These are phyloP conservation scores for Ophiosphaerella korrae DNA, from an alignment of 2,329 filamentous ascomycete genomes.

Conservation along the genomic window DNA sequence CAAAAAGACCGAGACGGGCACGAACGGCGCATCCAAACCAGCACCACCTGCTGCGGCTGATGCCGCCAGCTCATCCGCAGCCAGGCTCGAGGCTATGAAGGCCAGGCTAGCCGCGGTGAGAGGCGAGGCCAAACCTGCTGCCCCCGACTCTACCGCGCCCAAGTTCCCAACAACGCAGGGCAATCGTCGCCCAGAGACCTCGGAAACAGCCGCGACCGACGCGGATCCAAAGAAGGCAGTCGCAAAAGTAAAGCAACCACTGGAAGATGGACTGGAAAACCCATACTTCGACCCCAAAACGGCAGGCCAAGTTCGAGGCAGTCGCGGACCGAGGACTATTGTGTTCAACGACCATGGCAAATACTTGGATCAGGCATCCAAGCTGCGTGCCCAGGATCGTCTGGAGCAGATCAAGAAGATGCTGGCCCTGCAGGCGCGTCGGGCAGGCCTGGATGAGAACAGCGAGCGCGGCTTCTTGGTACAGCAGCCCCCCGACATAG, in stretches of 20 bases:
- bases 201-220: slow-evolving; percentile 17
- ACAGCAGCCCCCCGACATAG: slow-evolving; percentile 81
- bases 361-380: slow-evolving; percentile 93
- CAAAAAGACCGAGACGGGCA: slow-evolving; percentile 24
- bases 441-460: slow-evolving; percentile 93
- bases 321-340: slow-evolving; percentile 74
- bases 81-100: slow-evolving; percentile 24
- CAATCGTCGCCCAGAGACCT: slow-evolving; percentile 56
- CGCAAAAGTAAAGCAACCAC: slow-evolving; percentile 44
- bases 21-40: slow-evolving; percentile 21
- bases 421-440: slow-evolving; percentile 84
- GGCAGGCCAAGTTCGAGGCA: slow-evolving; percentile 60
- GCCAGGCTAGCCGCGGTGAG: slow-evolving; percentile 38
- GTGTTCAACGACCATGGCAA: slow-evolving; percentile 96
- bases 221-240: slow-evolving; percentile 41
- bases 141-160: slow-evolving; percentile 51
- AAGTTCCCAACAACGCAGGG: slow-evolving; percentile 62
- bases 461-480: slow-evolving; percentile 89
- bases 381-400: slow-evolving; percentile 82
- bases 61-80: slow-evolving; percentile 7
- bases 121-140: slow-evolving; percentile 51
- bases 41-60: slow-evolving; percentile 16
- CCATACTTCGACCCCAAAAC: slow-evolving; percentile 81
- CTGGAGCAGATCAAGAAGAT: slow-evolving; percentile 94
- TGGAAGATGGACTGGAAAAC: slow-evolving; percentile 69